phyloP scores from a whole-genome alignment of 2,329 filamentous ascomycete species.

The Emergomyces orientalis region DNA sequence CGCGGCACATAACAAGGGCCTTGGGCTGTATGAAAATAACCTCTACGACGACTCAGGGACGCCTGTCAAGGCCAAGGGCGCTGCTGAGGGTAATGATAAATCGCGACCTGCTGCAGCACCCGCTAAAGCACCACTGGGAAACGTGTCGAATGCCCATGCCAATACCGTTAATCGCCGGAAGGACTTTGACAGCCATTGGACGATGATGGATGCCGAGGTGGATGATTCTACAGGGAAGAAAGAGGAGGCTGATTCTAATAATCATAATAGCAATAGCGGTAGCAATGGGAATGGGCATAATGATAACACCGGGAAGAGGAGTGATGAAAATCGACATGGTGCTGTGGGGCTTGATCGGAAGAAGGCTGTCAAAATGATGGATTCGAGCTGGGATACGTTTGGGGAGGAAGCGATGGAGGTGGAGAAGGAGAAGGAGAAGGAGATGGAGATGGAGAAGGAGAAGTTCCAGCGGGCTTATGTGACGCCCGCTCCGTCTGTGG shows the following conservation, averaged over 20 bases:
- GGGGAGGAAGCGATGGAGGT: slow-evolving; percentile 31
- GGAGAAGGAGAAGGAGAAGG: slow-evolving; percentile 17
- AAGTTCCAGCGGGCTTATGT: slow-evolving; percentile 1
- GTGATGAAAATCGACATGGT: slow-evolving; percentile 36
- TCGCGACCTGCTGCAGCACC: slow-evolving; percentile 3
- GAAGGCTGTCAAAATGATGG: slow-evolving; percentile 66
- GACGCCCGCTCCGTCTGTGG: neutral
- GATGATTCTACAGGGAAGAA: neutral
- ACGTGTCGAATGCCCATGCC: slow-evolving; percentile 56
- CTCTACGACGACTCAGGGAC: slow-evolving; percentile 54
- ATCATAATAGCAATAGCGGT: neutral
- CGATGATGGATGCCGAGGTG: slow-evolving; percentile 51
- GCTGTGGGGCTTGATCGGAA: slow-evolving; percentile 42
- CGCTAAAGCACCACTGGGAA: slow-evolving; percentile 45
- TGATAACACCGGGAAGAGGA: slow-evolving; percentile 37
- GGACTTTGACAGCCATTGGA: slow-evolving; percentile 70
- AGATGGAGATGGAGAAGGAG: neutral
- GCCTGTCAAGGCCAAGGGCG: slow-evolving; percentile 17
- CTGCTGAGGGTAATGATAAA: neutral
- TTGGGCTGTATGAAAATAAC: slow-evolving; percentile 68
- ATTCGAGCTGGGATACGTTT: slow-evolving; percentile 45
- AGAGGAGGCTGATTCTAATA: neutral
- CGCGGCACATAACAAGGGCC: slow-evolving; percentile 55
- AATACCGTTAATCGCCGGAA: slow-evolving; percentile 55
- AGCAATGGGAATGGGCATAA: neutral